These are phyloP conservation scores for Scenedesmus sp. DNA, from an alignment of 163 green algal species.

Conservation along the genomic window DNA sequence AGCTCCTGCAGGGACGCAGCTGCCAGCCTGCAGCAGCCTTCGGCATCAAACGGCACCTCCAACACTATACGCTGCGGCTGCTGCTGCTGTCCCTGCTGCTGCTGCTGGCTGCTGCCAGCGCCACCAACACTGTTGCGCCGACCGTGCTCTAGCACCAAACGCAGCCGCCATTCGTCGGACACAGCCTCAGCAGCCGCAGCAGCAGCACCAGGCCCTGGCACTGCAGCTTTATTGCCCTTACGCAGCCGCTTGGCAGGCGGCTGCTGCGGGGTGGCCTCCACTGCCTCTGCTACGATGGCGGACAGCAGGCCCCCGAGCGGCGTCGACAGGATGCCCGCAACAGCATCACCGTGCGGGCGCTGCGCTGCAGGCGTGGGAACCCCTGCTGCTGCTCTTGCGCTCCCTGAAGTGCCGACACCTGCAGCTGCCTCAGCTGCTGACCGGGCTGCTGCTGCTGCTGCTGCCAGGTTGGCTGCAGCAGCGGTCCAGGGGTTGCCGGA, in stretches of 20 bases:
- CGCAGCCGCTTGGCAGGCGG: constrained; percentile 1
- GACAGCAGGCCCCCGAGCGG: neutral
- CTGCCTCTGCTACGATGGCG: neutral
- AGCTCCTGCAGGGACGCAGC: neutral
- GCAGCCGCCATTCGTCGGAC: neutral
- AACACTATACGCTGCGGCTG: neutral
- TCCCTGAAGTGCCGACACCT: too few relatives aligned
- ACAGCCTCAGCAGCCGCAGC: neutral
- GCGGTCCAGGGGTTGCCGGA: neutral
- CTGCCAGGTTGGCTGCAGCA: neutral
- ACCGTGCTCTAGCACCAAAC: neutral
- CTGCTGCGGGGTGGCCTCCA: neutral
- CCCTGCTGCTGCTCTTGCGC: too few relatives aligned
- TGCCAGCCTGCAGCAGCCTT: neutral
- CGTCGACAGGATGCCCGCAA: neutral
- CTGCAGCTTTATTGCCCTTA: too few relatives aligned
- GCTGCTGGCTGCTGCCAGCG: neutral
- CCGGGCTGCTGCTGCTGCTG: neutral
- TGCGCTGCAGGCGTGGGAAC: neutral
- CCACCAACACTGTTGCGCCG: neutral
- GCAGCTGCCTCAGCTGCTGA: neutral
- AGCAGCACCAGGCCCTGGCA: neutral
- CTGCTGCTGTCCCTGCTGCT: neutral
- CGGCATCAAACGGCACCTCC: neutral
- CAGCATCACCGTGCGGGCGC: neutral